Conservation (phyloP, 371 early-diverging fungal genomes). For the Mucor plumbeus region DNA sequence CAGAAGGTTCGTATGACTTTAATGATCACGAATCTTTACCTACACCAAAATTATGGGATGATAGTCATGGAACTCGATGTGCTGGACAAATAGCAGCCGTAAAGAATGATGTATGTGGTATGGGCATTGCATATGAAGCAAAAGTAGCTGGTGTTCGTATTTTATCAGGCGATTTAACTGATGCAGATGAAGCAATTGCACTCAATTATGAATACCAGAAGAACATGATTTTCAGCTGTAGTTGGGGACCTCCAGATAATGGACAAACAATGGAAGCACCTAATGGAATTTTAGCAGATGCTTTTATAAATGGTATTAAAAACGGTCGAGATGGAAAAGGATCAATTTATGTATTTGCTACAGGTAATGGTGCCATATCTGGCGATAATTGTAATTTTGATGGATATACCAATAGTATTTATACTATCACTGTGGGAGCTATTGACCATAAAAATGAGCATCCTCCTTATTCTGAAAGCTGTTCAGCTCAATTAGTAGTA, state of each 20-base stretch:
- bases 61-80: slow-evolving; percentile 96
- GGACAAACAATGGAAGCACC: slow-evolving; percentile 92
- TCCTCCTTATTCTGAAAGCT: slow-evolving; percentile 90
- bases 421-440: slow-evolving; percentile 93
- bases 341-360: slow-evolving; percentile 92
- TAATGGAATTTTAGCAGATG: slow-evolving; percentile 75
- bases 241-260: slow-evolving; percentile 96
- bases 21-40: slow-evolving; percentile 83
- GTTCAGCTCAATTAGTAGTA: slow-evolving; percentile 88
- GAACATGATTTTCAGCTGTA: slow-evolving; percentile 93
- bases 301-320: slow-evolving; percentile 80
- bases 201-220: slow-evolving; percentile 85
- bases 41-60: slow-evolving; percentile 77
- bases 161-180: slow-evolving; percentile 85
- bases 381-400: slow-evolving; percentile 96
- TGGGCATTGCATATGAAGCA: slow-evolving; percentile 92
- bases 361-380: slow-evolving; percentile 88
- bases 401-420: slow-evolving; percentile 96
- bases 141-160: slow-evolving; percentile 93
- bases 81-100: slow-evolving; percentile 97
- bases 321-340: slow-evolving; percentile 90
- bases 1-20: slow-evolving; percentile 92
- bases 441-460: slow-evolving; percentile 76
- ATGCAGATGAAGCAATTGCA: slow-evolving; percentile 90
- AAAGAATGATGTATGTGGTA: slow-evolving; percentile 91